Base-by-base conservation (phyloP, 345 rosid genomes). In the Punica granatum region DNA sequence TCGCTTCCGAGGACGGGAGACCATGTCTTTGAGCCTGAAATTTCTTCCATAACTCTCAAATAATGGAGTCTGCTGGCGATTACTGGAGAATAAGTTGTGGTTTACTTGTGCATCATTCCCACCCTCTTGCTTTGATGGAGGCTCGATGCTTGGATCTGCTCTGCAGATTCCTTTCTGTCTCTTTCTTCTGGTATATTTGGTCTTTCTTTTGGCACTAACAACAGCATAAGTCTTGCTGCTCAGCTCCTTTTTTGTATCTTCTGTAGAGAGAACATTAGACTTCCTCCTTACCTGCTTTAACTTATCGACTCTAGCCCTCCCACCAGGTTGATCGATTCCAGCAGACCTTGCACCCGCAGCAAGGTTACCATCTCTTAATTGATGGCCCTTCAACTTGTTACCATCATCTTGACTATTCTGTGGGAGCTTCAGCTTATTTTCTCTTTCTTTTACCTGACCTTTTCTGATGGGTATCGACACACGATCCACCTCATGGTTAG, bases 1-100 rank as follows among this genome's bases (percentile, higher is more conserved):
- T 65, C 69, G 66, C 71, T 65, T 80, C 65, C 69, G 73, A 60
- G 80, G 63, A 64, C 34, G 36, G 66, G 78, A 80, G 59, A 72
- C 74, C 75, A 64, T 67, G 42, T 72, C 73, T 74, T 74, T 74
- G 65, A 60, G 76, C 67, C 74, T 74, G 26, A 59, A 35, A 26
- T 26, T 48, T 64, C 46, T 66, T 32, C 70, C 72, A 67, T 33
- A 43, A 35, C 69, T 60, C 59, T 69, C 74, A 71, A 71, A 66
- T 7, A 63, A 51, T 48, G 44, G 23, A 58, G 67, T 56, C 4
- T 1, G 44, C 36, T 33, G 34, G 33, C 34, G 49, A 10, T 36
- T 32, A 58, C 41, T 62, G 33, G 69, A 28, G 67, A 56, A 60
- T 42, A 69, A 63, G 36, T 34, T 49, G n/a, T 49, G 26, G 21